Base-by-base conservation (phyloP, 495 filamentous ascomycete species). In the Penicillium malachiteum region DNA sequence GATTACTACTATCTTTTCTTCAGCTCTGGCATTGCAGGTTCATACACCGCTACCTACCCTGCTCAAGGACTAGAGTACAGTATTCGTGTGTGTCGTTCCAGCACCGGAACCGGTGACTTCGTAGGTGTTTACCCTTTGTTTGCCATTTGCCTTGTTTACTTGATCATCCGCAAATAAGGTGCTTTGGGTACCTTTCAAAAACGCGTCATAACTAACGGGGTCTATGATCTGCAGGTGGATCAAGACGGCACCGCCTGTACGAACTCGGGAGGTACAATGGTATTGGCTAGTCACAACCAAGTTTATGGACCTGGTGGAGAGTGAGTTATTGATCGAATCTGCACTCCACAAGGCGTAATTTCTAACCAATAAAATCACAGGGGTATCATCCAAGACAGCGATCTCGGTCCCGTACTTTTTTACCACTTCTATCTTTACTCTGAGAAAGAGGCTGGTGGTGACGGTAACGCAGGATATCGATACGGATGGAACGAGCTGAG, bases 271-370 rank as follows among this genome's bases (percentile, higher is more conserved):
- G 88, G 88, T 0, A 86, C 82, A 0, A 75, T 80, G 3, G 76
- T 90, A 7, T 75, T 90, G 0, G 75, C 75, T n/a, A 80, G 74
- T 11, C 84, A 89, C 52, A 83, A 71, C 5, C 78, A 76, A 49
- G 79, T 87, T 6, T 92, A 89, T 60, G 88, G 79, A 3, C 87
- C 88, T 5, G 88, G 88, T 38, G 88, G 88, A 16, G 84, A 87
- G 77, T 71, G 58, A 59, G 65, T 68, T 26, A 26, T 16, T 38
- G 48, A 16, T 34, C 8, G 5, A 16, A 17, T 21, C 39, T 34
- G 39, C 8, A 46, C 14, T 46, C 39, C 21, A 49, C 14, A 35
- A 46, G 18, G 3, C 40, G 32, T 38, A 43, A 48, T 42, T n/a
- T 48, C 42, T 43, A 18, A 52, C 52, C 52, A 48, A 56, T 56